Base-by-base conservation (phyloP, 257 asterid species). In the Voacanga thouarsii region DNA sequence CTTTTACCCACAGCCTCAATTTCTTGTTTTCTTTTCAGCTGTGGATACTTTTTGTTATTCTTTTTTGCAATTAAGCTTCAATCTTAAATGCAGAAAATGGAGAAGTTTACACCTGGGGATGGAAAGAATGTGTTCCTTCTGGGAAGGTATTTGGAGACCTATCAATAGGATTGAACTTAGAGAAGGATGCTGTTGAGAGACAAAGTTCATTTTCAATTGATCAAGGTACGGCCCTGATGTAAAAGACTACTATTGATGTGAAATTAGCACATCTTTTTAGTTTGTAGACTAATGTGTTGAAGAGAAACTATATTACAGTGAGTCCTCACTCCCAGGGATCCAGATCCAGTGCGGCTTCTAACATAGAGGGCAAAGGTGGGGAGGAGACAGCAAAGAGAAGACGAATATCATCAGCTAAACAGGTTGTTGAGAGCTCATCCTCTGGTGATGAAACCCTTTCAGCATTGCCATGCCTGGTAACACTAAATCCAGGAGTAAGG, bases 51-150 rank as follows among this genome's bases (percentile, higher is more conserved):
- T 47, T 77, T 68, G 24, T 72, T 18, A 19, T 26, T 71, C 64
- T 30, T 24, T 74, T 44, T 45, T 21, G 64, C 41, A 66, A 82
- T 53, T 76, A 49, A 71, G 61, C 74, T 60, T 77, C 78, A 60
- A 81, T 39, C 74, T 86, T 57, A 57, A 80, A 74, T 83, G 87
- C 93, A 96, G 99, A 82, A 80, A 83, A 73, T 69, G 97, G 97
- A 63, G 97, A 94, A 76, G 97, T 96, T 64, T 93, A 89, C 85
- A 90, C 98, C 53, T 96, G 99, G 99, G 99, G 99, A 55, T 93
- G 99, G 99, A 96, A 92, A 86, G 98, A 96, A 89, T 96, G 99
- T 79, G 86, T 93, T 80, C 99, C 99, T 79, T 88, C 97, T 45
- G 98, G 98, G 77, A 92, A 87, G 87, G 86, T 89, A 64, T 47